These are phyloP conservation scores for Colletotrichum cordylinicola DNA, from an alignment of 2,329 filamentous ascomycete species.

Conservation along the genomic window DNA sequence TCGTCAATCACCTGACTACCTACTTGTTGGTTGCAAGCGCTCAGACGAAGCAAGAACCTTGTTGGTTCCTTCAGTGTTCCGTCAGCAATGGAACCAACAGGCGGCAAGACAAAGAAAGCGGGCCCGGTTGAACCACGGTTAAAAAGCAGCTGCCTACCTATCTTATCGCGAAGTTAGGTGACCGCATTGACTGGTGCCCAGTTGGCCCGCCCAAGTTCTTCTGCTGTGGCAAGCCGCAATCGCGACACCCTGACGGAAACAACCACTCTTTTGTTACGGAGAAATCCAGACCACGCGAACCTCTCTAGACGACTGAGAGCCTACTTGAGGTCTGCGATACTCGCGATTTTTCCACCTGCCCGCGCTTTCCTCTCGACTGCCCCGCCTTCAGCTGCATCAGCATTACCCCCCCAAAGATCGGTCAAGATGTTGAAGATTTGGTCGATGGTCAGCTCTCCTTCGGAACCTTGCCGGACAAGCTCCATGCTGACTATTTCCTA, in stretches of 20 bases:
- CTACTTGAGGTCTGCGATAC: background rate
- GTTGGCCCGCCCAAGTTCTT: conserved; percentile 6
- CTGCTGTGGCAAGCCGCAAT: conserved; percentile 14
- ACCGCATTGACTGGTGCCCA: conserved; percentile 22
- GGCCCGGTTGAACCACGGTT: background rate
- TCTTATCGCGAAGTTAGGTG: conserved; percentile 21
- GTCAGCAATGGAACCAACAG: background rate
- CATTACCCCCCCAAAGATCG: conserved; percentile 4
- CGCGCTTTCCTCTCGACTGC: background rate
- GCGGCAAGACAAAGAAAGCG: background rate
- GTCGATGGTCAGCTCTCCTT: conserved; percentile 78
- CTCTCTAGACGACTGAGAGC: background rate
- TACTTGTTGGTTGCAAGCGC: background rate
- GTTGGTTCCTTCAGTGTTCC: background rate
- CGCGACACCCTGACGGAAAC: background rate
- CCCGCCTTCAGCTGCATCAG: conserved; percentile 2
- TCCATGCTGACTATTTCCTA: conserved; percentile 43
- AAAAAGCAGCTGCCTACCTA: background rate
- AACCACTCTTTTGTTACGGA: background rate
- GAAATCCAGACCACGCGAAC: background rate
- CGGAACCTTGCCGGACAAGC: background rate
- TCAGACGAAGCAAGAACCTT: background rate
- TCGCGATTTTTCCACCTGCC: background rate
- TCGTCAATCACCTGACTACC: background rate
- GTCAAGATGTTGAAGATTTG: conserved; percentile 97